Base-by-base conservation (phyloP, 257 asterid genomes). In the Plectranthus barbatus region DNA sequence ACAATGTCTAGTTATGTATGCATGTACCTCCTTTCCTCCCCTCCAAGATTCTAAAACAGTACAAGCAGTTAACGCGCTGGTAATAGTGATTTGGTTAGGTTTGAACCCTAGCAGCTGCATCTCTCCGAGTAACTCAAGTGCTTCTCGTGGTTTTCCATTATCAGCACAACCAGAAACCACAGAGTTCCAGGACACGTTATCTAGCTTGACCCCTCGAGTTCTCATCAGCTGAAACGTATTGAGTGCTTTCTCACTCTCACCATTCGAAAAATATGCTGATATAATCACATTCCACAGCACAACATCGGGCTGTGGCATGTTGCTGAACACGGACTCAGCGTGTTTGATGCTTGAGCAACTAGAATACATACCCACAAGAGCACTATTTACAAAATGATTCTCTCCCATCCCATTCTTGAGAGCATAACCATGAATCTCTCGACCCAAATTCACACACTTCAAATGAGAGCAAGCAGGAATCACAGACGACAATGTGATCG, bases 381-480 rank as follows among this genome's bases (percentile, higher is more conserved):
- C 89, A 74, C 92, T 81, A 56, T 55, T 80, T 23, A 86, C 84
- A 64, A 80, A 86, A 66, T 72, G 72, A 68, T 86, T 86, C 26
- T 62, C 83, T 19, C 44, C 72, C 78, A 84, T 80, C 29, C 85
- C 79, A 55, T 76, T 86, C 77, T 73, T 84, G 60, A 86, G 60
- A 69, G 72, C 77, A 50, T 71, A 77, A 20, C 87, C 89, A 19
- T 86, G 95, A 54, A 84, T 67, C 76, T 76, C 83, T 52, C 72
- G 81, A 26, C 95, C 91, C 40, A 45, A 60, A 59, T 47, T 52
- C 63, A 81, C 68, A 73, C 62, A 70, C 77, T 81, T 86, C 84
- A 84, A 76, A 60, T 42, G 69, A 45, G 95, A 79, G 76, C 92
- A 86, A 49, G 95, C 89, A 10, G 95, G 92, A 57, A 86, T 80